Percentiles rank a stretch among this genome's conserved stretches.
Conservation (phyloP, 306 rosid species). For the Vicia villosa region DNA sequence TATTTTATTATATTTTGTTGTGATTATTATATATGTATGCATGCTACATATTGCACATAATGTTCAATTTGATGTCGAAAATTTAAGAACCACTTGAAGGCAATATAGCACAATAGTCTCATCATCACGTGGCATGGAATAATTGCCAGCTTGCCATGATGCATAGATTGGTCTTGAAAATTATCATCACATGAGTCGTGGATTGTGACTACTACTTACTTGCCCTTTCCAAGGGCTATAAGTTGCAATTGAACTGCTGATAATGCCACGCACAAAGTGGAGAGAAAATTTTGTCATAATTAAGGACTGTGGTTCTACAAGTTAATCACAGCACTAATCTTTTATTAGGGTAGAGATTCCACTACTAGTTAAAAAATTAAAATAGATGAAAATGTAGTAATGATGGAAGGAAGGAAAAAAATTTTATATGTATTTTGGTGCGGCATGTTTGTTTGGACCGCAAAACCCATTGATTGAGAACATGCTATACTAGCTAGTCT, state of each 20-base stretch:
- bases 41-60: neutral
- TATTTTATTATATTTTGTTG: constrained; percentile 17
- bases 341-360: constrained; percentile 6
- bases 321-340: constrained; percentile 28
- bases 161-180: constrained; percentile 29
- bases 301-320: constrained; percentile 22
- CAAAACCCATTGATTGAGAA: constrained; percentile 5
- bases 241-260: neutral
- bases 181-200: constrained; percentile 21
- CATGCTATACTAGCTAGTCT: too few relatives aligned
- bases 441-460: constrained; percentile 38
- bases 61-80: constrained; percentile 28
- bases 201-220: constrained; percentile 29
- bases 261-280: neutral
- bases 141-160: constrained; percentile 43
- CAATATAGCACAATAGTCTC: constrained; percentile 28
- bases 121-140: constrained; percentile 45
- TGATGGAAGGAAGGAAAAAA: neutral
- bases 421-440: constrained; percentile 5
- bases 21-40: neutral
- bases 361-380: constrained; percentile 17
- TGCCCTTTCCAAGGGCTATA: constrained; percentile 21
- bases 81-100: constrained; percentile 23
- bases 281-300: neutral
- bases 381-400: constrained; percentile 12